Evolutionary conservation across 169 alveolate species (phyloP).

Genomic region (Babesia bovis): DNA sequence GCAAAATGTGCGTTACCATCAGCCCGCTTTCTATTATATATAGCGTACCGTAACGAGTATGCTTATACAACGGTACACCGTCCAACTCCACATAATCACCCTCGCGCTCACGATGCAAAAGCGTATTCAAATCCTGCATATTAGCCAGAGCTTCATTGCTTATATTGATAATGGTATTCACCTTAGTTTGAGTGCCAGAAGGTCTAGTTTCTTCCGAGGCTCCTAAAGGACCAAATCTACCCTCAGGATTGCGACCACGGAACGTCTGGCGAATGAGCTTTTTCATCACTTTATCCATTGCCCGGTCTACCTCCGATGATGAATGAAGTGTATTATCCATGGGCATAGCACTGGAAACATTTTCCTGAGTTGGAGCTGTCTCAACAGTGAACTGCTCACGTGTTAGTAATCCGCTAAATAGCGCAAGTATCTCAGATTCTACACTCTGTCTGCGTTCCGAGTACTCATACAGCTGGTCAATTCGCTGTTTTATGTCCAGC

Average conservation of each 20-base stretch:
- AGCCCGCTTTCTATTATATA: slow-evolving; percentile 43
- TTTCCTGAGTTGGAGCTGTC: neutral
- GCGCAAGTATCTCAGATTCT: slow-evolving; percentile 55
- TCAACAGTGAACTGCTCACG: slow-evolving; percentile 42
- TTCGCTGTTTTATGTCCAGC: slow-evolving; percentile 15
- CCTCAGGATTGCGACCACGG: slow-evolving; percentile 54
- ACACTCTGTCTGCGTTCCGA: slow-evolving; percentile 51
- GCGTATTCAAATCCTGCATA: slow-evolving; percentile 55
- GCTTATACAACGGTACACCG: slow-evolving; percentile 62
- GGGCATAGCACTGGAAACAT: neutral
- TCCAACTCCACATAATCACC: slow-evolving; percentile 61
- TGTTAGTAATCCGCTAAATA: slow-evolving; percentile 52
- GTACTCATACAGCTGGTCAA: slow-evolving; percentile 24
- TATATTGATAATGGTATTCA: slow-evolving; percentile 29
- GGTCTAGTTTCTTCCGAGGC: slow-evolving; percentile 5
- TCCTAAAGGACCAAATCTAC: slow-evolving; percentile 46
- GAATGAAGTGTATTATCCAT: neutral
- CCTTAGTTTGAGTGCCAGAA: neutral
- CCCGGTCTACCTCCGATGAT: neutral
- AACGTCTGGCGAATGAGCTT: slow-evolving; percentile 55
- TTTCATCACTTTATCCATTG: slow-evolving; percentile 49
- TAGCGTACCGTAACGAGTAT: slow-evolving; percentile 49
- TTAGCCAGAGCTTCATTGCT: slow-evolving; percentile 42
- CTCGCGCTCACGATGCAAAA: slow-evolving; percentile 55
- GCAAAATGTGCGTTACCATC: slow-evolving; percentile 35